Evolutionary conservation across 2,329 filamentous ascomycete genomes (phyloP).

Genomic region (Colletotrichum limetticola): DNA sequence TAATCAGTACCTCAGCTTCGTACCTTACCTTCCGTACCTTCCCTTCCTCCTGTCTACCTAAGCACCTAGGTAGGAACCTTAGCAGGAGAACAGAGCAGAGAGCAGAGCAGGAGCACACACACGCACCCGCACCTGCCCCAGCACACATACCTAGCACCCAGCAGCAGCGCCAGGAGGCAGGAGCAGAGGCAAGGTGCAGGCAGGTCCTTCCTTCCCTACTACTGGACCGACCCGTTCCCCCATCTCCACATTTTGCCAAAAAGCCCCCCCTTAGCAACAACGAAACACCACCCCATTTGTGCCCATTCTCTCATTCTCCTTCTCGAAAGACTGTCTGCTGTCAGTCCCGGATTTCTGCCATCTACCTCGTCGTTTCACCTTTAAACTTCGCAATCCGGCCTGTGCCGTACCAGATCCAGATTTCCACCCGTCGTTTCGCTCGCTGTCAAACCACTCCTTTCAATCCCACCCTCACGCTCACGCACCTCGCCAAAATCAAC

Average conservation of each 20-base stretch:
- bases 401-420: conserved; percentile 34
- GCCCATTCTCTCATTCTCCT: conserved; percentile 32
- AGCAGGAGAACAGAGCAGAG: background rate
- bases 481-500: background rate
- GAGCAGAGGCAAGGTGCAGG: background rate
- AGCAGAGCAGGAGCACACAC: background rate
- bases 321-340: conserved; percentile 36
- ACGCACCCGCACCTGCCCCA: background rate
- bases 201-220: background rate
- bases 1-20: background rate
- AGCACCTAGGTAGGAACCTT: background rate
- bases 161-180: background rate
- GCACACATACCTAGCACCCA: background rate
- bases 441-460: conserved; percentile 21
- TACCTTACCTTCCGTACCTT: background rate
- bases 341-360: conserved; percentile 35
- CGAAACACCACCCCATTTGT: conserved; percentile 33
- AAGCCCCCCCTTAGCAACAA: conserved; percentile 33
- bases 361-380: conserved; percentile 36
- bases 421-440: conserved; percentile 31
- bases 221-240: conserved; percentile 32
- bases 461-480: background rate
- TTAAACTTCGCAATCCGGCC: conserved; percentile 36
- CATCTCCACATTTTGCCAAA: conserved; percentile 36
- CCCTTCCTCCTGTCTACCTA: background rate